Conservation (phyloP, 495 filamentous ascomycete species). For the Aspergillus mulundensis region DNA sequence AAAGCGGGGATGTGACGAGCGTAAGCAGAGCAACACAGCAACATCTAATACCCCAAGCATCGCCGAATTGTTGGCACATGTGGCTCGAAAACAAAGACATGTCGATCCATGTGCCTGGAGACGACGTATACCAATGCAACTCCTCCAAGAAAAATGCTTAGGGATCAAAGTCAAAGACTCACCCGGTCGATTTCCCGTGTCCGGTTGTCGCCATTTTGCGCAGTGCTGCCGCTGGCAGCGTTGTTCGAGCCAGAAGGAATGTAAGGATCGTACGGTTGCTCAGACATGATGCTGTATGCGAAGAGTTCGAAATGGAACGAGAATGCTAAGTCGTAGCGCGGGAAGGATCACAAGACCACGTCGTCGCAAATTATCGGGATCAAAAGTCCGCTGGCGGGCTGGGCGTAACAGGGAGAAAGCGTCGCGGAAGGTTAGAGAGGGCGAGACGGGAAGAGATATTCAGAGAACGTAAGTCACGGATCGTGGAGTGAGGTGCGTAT, state of each 20-base stretch:
- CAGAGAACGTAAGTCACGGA: neutral
- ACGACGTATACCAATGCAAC: neutral
- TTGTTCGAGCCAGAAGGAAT: slow-evolving; percentile 63
- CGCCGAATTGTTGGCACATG: no score
- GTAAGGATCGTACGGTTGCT: slow-evolving; percentile 87
- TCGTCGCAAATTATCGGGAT: slow-evolving; percentile 13
- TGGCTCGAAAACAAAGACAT: neutral
- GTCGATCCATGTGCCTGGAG: neutral
- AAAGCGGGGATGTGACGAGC: neutral
- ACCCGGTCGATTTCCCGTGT: slow-evolving; percentile 77
- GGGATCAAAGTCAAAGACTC: slow-evolving; percentile 33
- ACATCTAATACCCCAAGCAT: no score
- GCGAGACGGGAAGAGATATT: neutral
- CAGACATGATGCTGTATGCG: slow-evolving; percentile 55
- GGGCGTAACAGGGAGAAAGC: slow-evolving; percentile 7
- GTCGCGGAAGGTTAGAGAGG: neutral
- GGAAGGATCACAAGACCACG: slow-evolving; percentile 21
- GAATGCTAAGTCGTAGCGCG: slow-evolving; percentile 9
- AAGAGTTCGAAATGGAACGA: slow-evolving; percentile 16
- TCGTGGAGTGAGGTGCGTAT: slow-evolving; percentile 2
- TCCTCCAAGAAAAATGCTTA: neutral
- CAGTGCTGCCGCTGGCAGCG: slow-evolving; percentile 40
- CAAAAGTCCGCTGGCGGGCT: slow-evolving; percentile 10
- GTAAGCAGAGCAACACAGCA: neutral
- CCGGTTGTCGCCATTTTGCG: slow-evolving; percentile 59